Base-by-base conservation (phyloP, 306 rosid genomes). In the Fragaria iinumae region DNA sequence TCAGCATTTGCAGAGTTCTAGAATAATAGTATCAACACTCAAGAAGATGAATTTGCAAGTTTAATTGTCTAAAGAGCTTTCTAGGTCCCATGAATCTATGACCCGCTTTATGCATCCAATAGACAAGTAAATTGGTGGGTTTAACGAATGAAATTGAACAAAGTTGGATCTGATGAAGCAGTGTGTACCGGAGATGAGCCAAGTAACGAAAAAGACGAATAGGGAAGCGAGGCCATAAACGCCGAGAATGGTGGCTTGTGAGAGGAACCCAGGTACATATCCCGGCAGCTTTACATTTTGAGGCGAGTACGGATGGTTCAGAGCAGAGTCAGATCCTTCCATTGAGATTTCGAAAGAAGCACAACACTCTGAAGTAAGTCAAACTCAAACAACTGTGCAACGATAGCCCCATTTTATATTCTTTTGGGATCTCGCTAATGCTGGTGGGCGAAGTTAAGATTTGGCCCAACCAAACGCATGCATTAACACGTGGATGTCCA, bases 221-320 rank as follows among this genome's bases (percentile, higher is more conserved):
- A 91, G 10, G 23, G 97, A 77, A 65, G 81, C 45, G 71, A 79
- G 2, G 57, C 74, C 82, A 56, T 67, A 89, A 84, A 79, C 76
- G 21, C 74, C 71, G 67, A 91, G 34, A 77, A 93, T 89, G 53
- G 87, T 76, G 57, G 90, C 77, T 73, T 79, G 82, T 21, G 96
- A 78, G 78, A 92, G 97, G 12, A 50, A 76, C 43, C 77, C 39
- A 0, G 97, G 97, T 36, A 89, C 88, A 57, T 79, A 95, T 29
- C 79, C 97, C 0, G 90, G 93, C 1, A 92, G 87, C 45, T 81
- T 76, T 72, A 95, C 74, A 70, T 91, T 91, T 2, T 39, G 75
- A 3, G 99, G 97, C 3, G 80, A 68, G 48, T 95, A 95, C 1
- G 97, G 97, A 72, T 95, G 99, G 70, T 95, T 47, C 57, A 16